These are phyloP conservation scores for Osmanthus fragrans DNA, from an alignment of 257 asterid genomes.

Conservation along the genomic window DNA sequence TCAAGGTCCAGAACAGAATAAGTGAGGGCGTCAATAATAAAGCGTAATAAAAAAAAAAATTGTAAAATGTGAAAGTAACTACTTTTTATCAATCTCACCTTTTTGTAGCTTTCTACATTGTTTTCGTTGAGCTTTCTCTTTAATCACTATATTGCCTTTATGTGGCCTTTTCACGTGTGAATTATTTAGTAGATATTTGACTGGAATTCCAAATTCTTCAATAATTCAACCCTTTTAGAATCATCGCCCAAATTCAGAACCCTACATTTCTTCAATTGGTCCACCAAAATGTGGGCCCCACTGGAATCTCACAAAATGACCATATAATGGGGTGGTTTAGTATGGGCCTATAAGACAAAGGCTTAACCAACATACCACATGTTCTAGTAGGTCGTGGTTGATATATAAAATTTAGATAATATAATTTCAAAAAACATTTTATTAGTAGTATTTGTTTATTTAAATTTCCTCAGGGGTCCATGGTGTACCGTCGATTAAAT, in stretches of 20 bases:
- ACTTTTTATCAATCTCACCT: conserved; percentile 11
- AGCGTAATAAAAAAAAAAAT: too few relatives aligned
- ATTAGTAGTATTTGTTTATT: too few relatives aligned
- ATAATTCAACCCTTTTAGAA: background rate
- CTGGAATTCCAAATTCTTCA: background rate
- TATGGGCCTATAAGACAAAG: conserved; percentile 55
- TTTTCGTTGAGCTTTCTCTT: background rate
- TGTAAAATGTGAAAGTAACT: conserved; percentile 19
- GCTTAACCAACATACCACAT: conserved; percentile 72
- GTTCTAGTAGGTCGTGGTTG: conserved; percentile 61
- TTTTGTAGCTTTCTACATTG: conserved; percentile 33
- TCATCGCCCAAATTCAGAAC: background rate
- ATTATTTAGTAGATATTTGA: conserved; percentile 15
- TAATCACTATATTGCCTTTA: background rate
- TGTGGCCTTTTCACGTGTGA: conserved; percentile 18
- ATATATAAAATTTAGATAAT: conserved; percentile 26
- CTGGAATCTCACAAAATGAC: conserved; percentile 45
- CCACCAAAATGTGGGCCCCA: conserved; percentile 36
- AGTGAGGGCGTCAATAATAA: too few relatives aligned
- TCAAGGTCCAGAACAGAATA: too few relatives aligned
- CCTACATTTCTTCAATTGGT: conserved; percentile 16
- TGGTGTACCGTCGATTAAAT: too few relatives aligned
- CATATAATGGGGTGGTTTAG: conserved; percentile 40
- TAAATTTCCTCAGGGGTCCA: too few relatives aligned
- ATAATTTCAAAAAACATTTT: background rate